These are phyloP conservation scores for Rhizopus microsporus DNA, from an alignment of 371 early-diverging fungal genomes.

Conservation along the genomic window DNA sequence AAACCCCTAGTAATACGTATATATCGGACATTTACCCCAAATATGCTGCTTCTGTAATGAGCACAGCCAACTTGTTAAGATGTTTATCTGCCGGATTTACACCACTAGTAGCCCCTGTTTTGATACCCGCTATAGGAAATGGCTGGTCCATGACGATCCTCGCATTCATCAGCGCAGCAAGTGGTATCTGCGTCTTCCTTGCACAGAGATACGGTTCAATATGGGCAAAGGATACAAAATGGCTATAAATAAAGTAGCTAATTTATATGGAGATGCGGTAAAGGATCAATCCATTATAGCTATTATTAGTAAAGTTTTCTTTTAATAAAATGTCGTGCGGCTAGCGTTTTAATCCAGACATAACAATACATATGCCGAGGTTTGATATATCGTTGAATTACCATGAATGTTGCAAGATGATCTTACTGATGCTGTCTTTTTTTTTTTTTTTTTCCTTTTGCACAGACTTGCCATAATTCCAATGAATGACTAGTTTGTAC, in stretches of 20 bases:
- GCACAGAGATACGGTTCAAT: slow-evolving; percentile 22
- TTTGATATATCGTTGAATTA: not conserved
- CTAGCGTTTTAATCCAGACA: not conserved
- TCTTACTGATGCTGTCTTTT: too few species aligned
- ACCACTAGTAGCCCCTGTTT: slow-evolving; percentile 42
- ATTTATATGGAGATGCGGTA: not conserved
- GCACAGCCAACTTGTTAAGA: slow-evolving; percentile 45
- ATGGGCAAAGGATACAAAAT: slow-evolving; percentile 13
- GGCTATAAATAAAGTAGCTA: not conserved
- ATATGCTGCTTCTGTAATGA: slow-evolving; percentile 47
- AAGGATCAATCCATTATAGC: too few species aligned
- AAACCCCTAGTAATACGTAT: slow-evolving; percentile 50
- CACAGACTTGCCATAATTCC: too few species aligned
- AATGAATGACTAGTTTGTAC: too few species aligned
- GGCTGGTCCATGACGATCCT: slow-evolving; percentile 52
- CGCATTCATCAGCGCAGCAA: slow-evolving; percentile 26
- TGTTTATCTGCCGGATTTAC: slow-evolving; percentile 42
- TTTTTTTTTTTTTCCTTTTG: too few species aligned
- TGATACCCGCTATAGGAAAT: slow-evolving; percentile 38
- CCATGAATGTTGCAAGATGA: too few species aligned
- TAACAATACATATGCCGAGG: not conserved
- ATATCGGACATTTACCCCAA: slow-evolving; percentile 44
- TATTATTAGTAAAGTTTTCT: too few species aligned
- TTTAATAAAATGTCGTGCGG: too few species aligned
- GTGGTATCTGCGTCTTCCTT: slow-evolving; percentile 36